Evolutionary conservation across 352 stramenopile genomes (phyloP).

Genomic region (Phytophthora lateralis): DNA sequence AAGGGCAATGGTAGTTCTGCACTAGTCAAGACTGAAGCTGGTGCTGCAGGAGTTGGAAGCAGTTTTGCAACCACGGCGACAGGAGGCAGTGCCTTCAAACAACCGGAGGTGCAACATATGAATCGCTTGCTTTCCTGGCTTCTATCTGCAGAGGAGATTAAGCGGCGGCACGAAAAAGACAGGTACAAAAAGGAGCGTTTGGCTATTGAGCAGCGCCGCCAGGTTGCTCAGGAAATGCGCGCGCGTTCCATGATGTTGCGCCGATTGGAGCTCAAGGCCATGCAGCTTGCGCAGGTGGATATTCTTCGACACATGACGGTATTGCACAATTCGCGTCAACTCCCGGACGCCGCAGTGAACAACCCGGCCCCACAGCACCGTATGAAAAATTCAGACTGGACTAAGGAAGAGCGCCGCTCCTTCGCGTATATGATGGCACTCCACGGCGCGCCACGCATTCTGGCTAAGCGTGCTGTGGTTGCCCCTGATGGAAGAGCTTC

Average conservation of each 20-base stretch:
- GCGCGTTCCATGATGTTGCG: slow-evolving; percentile 64
- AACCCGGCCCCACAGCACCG: slow-evolving; percentile 53
- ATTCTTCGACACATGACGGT: slow-evolving; percentile 73
- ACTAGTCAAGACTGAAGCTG: slow-evolving; percentile 32
- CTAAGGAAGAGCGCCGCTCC: slow-evolving; percentile 81
- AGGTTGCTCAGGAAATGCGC: slow-evolving; percentile 71
- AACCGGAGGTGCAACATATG: slow-evolving; percentile 90
- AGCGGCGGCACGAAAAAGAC: slow-evolving; percentile 82
- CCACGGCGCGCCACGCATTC: slow-evolving; percentile 76
- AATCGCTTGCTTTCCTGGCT: slow-evolving; percentile 88
- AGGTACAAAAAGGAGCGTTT: slow-evolving; percentile 79
- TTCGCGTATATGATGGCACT: slow-evolving; percentile 83
- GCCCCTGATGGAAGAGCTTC: slow-evolving; percentile 31
- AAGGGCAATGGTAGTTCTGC: slow-evolving; percentile 32
- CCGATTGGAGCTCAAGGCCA: slow-evolving; percentile 84
- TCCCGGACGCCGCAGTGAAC: slow-evolving; percentile 47
- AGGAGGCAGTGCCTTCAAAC: slow-evolving; percentile 70
- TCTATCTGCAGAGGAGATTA: slow-evolving; percentile 85
- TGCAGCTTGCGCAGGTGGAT: slow-evolving; percentile 84
- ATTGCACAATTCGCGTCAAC: slow-evolving; percentile 67
- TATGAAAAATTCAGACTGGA: slow-evolving; percentile 85
- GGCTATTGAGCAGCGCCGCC: slow-evolving; percentile 71
- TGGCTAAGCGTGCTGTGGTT: slow-evolving; percentile 64
- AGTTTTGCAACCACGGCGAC: slow-evolving; percentile 10
- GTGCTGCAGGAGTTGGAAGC: neutral